Evolutionary conservation across 345 rosid species (phyloP).

Genomic region (Eutrema japonicum): DNA sequence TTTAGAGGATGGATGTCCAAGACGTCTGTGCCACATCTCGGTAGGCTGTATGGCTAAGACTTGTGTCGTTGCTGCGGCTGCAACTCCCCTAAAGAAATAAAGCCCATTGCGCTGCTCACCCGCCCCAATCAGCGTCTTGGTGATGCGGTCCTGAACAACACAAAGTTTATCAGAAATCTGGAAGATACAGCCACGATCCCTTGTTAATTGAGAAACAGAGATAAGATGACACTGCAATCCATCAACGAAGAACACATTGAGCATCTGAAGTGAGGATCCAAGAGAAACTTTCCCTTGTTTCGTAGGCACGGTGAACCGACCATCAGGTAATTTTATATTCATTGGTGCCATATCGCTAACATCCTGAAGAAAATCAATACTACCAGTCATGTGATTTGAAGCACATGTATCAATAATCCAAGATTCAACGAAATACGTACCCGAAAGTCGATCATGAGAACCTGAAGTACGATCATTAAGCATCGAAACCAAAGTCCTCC

Average conservation of each 20-base stretch:
- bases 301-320: rapidly evolving
- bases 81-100: no score
- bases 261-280: background rate
- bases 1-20: no score
- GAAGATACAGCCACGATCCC: background rate
- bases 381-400: background rate
- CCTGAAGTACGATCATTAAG: no score
- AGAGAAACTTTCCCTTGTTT: background rate
- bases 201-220: background rate
- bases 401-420: background rate
- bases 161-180: background rate
- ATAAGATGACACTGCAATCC: background rate
- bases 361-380: background rate
- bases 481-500: background rate
- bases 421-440: background rate
- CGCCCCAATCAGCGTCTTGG: no score
- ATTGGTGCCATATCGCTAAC: background rate
- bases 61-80: no score
- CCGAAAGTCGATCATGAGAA: background rate
- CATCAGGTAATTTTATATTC: background rate
- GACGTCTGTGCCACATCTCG: no score
- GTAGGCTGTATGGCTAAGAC: no score
- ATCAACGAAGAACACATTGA: background rate
- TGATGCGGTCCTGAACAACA: no score
- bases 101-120: no score